These are phyloP conservation scores for Ophioceras dolichostomum DNA, from an alignment of 2,329 filamentous ascomycete genomes.

Conservation along the genomic window DNA sequence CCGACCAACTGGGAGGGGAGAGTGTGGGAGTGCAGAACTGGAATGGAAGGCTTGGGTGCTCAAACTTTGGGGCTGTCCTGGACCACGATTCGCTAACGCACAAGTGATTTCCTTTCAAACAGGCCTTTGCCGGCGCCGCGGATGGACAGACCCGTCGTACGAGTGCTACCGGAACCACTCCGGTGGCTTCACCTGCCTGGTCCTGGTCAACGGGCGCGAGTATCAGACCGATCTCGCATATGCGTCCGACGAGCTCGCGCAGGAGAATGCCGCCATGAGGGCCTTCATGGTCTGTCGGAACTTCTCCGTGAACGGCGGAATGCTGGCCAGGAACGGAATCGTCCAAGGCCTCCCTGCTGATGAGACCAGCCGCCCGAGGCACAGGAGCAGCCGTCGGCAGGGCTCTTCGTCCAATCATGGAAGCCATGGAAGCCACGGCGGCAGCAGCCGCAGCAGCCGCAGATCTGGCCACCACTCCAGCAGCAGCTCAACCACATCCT, in stretches of 20 bases:
- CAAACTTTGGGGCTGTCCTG: constrained; percentile 4
- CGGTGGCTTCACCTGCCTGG: constrained; percentile 82
- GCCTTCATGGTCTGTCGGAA: constrained; percentile 97
- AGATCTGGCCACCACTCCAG: constrained; percentile 47
- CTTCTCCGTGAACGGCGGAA: constrained; percentile 93
- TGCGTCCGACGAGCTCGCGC: constrained; percentile 68
- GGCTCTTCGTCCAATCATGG: constrained; percentile 20
- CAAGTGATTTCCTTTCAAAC: constrained; percentile 21
- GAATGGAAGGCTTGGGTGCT: constrained; percentile 7
- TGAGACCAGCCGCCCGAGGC: constrained; percentile 32
- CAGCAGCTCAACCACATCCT: constrained; percentile 49
- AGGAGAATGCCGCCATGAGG: constrained; percentile 88
- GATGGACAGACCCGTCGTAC: constrained; percentile 86
- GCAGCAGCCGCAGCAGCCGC: constrained; percentile 3
- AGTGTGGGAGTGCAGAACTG: too few species aligned
- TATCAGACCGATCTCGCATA: constrained; percentile 87
- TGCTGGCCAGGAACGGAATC: constrained; percentile 60
- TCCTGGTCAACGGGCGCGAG: constrained; percentile 90
- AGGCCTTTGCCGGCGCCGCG: constrained; percentile 91
- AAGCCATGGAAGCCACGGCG: constrained; percentile 30
- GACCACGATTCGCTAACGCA: constrained; percentile 5
- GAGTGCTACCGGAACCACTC: constrained; percentile 62
- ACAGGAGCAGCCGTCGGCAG: constrained; percentile 34
- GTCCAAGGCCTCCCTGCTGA: constrained; percentile 52
- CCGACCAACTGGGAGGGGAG: constrained; percentile 3